These are phyloP conservation scores for Saturnispora zaruensis DNA, from an alignment of 805 yeast species.

Conservation along the genomic window DNA sequence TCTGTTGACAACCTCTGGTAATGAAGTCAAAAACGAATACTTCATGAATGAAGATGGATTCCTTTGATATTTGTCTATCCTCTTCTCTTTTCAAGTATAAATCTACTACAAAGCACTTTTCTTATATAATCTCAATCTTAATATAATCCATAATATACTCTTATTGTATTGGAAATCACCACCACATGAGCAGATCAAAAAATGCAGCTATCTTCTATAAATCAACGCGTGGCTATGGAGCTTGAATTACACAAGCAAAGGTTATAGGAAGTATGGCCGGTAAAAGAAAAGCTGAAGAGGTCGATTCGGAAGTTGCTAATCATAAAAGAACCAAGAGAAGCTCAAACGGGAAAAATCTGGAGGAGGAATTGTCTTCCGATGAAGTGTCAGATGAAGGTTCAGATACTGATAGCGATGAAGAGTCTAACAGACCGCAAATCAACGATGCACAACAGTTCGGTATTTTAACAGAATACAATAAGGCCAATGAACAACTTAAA, in stretches of 20 bases:
- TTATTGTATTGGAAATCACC: neutral
- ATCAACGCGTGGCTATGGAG: neutral
- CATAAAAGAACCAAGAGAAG: neutral
- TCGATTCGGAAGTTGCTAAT: neutral
- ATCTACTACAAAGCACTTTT: neutral
- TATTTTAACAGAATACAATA: slow-evolving; percentile 22
- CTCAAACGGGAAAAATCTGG: neutral
- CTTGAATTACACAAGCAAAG: neutral
- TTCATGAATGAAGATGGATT: slow-evolving; percentile 5
- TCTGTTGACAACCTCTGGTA: neutral
- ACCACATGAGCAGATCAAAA: neutral
- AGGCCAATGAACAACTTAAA: slow-evolving; percentile 18
- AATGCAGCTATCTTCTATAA: neutral
- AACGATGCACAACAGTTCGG: slow-evolving; percentile 22
- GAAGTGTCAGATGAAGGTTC: slow-evolving; percentile 3
- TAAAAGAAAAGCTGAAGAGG: neutral
- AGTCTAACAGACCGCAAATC: slow-evolving; percentile 13
- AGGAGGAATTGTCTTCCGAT: neutral
- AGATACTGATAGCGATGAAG: slow-evolving; percentile 9
- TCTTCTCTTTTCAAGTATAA: neutral
- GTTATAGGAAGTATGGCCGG: neutral
- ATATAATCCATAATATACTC: neutral
- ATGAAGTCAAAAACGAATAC: slow-evolving; percentile 4
- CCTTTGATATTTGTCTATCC: too few species aligned
- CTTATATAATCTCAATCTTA: neutral